Conservation (phyloP, 1,284 basidiomycete genomes). For the Ceratobasidium sp. region DNA sequence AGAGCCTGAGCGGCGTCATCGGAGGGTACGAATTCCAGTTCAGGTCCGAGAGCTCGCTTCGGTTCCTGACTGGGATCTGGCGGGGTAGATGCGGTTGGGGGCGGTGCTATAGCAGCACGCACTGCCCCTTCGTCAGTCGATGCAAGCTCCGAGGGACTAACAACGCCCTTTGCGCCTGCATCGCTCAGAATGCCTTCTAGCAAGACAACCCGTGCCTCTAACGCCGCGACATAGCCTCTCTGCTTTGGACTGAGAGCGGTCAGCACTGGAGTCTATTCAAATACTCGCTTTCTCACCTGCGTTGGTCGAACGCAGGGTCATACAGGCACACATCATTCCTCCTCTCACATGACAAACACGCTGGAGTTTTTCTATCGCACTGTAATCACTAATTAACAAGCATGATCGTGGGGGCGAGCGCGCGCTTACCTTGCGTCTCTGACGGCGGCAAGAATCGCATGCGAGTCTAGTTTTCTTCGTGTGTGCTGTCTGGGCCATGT, state of each 20-base stretch:
- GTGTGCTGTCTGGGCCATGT: too few relatives aligned
- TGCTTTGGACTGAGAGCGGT: constrained; percentile 15
- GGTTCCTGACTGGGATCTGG: neutral
- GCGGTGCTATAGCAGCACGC: neutral
- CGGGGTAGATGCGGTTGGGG: neutral
- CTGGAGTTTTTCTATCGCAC: constrained; percentile 30
- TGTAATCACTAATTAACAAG: constrained; percentile 3
- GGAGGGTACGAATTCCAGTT: constrained; percentile 5
- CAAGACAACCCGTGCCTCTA: constrained; percentile 21
- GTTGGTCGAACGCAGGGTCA: constrained; percentile 24
- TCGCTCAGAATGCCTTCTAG: constrained; percentile 27
- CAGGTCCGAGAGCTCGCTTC: neutral
- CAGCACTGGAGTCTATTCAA: neutral
- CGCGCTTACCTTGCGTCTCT: constrained; percentile 24
- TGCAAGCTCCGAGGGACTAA: neutral
- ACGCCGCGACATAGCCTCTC: constrained; percentile 36
- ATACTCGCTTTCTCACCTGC: constrained; percentile 8
- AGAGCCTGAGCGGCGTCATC: constrained; percentile 9
- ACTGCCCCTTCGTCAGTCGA: neutral
- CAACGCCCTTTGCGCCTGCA: constrained; percentile 5
- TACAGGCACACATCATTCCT: constrained; percentile 21
- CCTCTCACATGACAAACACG: constrained; percentile 32
- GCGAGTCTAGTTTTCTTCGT: constrained; percentile 26
- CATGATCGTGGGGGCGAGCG: neutral
- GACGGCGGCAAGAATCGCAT: constrained; percentile 23